Evolutionary conservation across 169 alveolate genomes (phyloP).

Genomic region (Eimeria falciformis): DNA sequence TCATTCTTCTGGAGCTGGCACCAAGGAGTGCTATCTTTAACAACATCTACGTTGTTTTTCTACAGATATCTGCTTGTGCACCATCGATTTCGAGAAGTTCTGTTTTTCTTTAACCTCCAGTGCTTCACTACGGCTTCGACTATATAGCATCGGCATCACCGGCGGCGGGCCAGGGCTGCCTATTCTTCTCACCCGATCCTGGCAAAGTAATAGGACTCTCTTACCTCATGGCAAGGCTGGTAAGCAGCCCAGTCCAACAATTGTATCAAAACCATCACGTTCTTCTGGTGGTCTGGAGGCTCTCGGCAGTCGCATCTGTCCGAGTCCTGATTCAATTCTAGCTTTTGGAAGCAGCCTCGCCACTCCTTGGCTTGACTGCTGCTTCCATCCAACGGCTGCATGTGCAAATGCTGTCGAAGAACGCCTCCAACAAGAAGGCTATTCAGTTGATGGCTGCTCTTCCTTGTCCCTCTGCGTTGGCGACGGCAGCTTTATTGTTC

Average conservation of each 20-base stretch:
- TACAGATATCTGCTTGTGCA: not conserved
- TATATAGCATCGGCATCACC: not conserved
- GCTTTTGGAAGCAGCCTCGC: not conserved
- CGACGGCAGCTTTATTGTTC: conserved; percentile 21
- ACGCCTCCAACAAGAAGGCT: conserved; percentile 18
- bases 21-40: no score
- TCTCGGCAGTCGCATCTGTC: not conserved
- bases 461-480: conserved; percentile 31
- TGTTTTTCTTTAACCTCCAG: not conserved
- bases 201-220: not conserved
- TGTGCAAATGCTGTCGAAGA: not conserved
- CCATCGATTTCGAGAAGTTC: not conserved
- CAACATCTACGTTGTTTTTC: no score
- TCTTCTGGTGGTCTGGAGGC: not conserved
- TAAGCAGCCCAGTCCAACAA: not conserved
- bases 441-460: not conserved
- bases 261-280: not conserved
- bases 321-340: not conserved
- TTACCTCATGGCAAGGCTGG: not conserved
- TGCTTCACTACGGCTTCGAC: not conserved
- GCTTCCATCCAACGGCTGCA: conserved; percentile 9
- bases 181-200: not conserved
- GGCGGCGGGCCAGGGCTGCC: conserved; percentile 51
- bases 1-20: no score
- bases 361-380: conserved; percentile 36